Evolutionary conservation across 352 stramenopile genomes (phyloP).

Genomic region (Phytophthora constricta): DNA sequence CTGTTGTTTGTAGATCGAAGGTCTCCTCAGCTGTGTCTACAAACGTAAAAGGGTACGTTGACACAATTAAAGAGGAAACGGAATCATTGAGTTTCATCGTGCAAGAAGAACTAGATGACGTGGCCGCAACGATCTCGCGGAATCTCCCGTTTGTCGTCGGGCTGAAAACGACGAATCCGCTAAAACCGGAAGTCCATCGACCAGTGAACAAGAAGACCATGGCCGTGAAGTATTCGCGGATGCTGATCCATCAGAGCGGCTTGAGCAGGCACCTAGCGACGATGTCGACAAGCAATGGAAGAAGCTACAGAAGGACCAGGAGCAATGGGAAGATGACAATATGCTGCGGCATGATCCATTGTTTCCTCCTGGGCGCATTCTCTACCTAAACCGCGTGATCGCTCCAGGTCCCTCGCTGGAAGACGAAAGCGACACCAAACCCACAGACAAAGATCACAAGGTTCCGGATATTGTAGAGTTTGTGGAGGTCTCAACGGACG

Average conservation of each 20-base stretch:
- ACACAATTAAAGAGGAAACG: slow-evolving; percentile 65
- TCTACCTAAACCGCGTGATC: slow-evolving; percentile 67
- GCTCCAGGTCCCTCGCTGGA: slow-evolving; percentile 18
- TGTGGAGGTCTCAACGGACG: slow-evolving; percentile 65
- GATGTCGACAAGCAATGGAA: slow-evolving; percentile 25
- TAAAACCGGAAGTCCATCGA: slow-evolving; percentile 1
- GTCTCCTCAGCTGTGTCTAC: slow-evolving; percentile 60
- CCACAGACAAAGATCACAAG: slow-evolving; percentile 15
- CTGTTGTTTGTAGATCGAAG: slow-evolving; percentile 42
- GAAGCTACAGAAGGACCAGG: slow-evolving; percentile 28
- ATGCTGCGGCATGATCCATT: slow-evolving; percentile 58
- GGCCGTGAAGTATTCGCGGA: slow-evolving; percentile 23
- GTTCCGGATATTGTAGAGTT: slow-evolving; percentile 52
- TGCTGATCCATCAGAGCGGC: slow-evolving; percentile 21
- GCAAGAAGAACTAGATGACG: slow-evolving; percentile 53
- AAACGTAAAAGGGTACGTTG: slow-evolving; percentile 63
- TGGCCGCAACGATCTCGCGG: slow-evolving; percentile 34
- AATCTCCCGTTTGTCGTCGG: slow-evolving; percentile 35
- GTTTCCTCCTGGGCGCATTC: slow-evolving; percentile 72
- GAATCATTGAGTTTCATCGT: slow-evolving; percentile 49
- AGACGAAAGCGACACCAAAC: neutral
- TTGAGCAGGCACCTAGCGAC: slow-evolving; percentile 23
- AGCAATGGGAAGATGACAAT: slow-evolving; percentile 36
- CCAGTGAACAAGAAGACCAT: slow-evolving; percentile 4
- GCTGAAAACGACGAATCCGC: slow-evolving; percentile 5